These are phyloP conservation scores for Trichoderma semiorbis DNA, from an alignment of 2,329 filamentous ascomycete genomes.

Conservation along the genomic window DNA sequence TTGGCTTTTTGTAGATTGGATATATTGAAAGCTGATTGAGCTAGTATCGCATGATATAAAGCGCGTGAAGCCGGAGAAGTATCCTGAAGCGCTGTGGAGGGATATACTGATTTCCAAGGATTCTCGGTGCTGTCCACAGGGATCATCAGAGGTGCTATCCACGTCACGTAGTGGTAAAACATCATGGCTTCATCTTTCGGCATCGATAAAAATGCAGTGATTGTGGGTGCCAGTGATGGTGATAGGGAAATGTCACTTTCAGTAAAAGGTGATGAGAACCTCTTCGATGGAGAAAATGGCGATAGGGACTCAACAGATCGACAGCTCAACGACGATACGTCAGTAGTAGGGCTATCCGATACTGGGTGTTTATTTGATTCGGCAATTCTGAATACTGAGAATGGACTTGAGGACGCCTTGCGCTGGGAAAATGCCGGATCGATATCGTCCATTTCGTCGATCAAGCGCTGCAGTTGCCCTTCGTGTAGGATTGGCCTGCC, in stretches of 20 bases:
- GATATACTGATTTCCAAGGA: conserved; percentile 6
- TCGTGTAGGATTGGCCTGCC: background rate
- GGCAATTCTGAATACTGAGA: background rate
- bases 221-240: background rate
- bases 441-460: background rate
- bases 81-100: background rate
- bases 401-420: background rate
- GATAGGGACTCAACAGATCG: background rate
- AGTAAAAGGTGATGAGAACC: background rate
- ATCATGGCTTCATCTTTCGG: background rate
- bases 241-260: background rate
- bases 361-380: background rate
- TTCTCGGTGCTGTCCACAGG: background rate
- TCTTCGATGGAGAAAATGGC: background rate
- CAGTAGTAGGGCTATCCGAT: background rate
- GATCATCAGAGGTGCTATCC: conserved; percentile 9
- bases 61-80: background rate
- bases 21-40: conserved; percentile 4
- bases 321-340: background rate
- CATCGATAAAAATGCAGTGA: background rate
- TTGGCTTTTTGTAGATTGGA: background rate
- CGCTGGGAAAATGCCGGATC: background rate
- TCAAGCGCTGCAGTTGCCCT: background rate
- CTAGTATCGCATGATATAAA: conserved; percentile 2
- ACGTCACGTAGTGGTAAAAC: conserved; percentile 11